A percentile compares a stretch with the other conserved stretches of the same genome.
Evolutionary conservation across 2,329 filamentous ascomycete genomes (phyloP).

Genomic region (Diaporthe vexans): DNA sequence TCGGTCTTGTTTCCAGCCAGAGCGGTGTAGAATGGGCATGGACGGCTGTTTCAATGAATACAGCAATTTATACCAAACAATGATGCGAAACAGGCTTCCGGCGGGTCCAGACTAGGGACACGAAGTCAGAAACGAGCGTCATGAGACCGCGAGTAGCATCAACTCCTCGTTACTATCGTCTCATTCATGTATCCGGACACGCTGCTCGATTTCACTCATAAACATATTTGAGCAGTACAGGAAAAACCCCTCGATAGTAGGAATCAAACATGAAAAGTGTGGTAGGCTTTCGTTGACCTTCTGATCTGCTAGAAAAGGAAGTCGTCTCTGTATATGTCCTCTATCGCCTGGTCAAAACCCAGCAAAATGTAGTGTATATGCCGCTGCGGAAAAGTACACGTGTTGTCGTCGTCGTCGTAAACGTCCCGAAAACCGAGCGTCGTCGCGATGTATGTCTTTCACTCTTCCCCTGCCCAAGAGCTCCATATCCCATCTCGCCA

Average conservation of each 20-base stretch:
- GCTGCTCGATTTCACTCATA: not conserved
- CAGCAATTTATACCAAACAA: not conserved
- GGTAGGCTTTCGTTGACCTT: not conserved
- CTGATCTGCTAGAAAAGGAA: not conserved
- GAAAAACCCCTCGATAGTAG: too few relatives aligned
- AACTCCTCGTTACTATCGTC: not conserved
- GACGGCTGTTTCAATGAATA: not conserved
- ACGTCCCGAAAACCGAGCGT: not conserved
- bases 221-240: not conserved
- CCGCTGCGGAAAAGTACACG: constrained; percentile 17
- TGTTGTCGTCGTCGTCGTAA: not conserved
- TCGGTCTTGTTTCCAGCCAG: not conserved
- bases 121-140: not conserved
- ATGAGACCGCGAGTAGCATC: not conserved
- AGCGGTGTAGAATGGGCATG: not conserved
- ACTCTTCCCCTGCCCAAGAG: not conserved
- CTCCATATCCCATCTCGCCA: not conserved
- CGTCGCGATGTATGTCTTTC: not conserved
- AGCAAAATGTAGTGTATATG: constrained; percentile 27
- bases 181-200: not conserved
- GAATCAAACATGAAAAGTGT: not conserved
- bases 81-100: not conserved
- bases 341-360: constrained; percentile 8
- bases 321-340: constrained; percentile 13
- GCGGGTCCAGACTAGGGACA: too few relatives aligned